Evolutionary conservation across 345 rosid species (phyloP).

Genomic region (Eucalyptus erythrocorys): DNA sequence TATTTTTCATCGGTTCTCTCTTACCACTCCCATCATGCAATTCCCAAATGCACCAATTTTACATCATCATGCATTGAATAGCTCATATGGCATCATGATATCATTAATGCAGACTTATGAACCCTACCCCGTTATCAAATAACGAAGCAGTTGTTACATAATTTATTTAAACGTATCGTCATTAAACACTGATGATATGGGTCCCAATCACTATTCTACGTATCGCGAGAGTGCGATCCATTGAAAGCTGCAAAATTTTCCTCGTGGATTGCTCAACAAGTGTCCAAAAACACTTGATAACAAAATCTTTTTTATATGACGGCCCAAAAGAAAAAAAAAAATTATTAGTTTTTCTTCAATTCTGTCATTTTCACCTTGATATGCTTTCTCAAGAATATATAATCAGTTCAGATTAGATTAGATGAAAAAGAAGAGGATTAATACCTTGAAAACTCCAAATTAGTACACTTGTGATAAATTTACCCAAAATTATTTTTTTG

Average conservation of each 20-base stretch:
- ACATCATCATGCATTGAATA: background rate
- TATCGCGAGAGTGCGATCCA: background rate
- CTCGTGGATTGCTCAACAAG: fast-evolving
- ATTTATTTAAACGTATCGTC: background rate
- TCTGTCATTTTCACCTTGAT: background rate
- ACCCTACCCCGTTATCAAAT: background rate
- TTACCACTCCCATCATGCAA: too few relatives aligned
- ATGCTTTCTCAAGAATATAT: too few relatives aligned
- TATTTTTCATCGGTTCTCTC: background rate
- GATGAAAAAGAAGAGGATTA: too few relatives aligned
- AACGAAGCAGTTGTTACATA: background rate
- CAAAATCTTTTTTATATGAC: too few relatives aligned
- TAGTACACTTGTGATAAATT: too few relatives aligned
- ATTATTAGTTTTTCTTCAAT: too few relatives aligned
- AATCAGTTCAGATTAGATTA: too few relatives aligned
- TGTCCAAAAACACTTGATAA: background rate
- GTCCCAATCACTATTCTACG: fast-evolving
- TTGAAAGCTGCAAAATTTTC: background rate
- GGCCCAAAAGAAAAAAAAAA: background rate
- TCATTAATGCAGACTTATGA: fast-evolving
- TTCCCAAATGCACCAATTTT: background rate
- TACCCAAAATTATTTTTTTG: too few relatives aligned
- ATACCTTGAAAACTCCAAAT: too few relatives aligned
- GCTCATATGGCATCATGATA: background rate
- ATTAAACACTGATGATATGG: fast-evolving